phyloP scores from a whole-genome alignment of 2,329 filamentous ascomycete species.

The Exutisphaerella laricina region DNA sequence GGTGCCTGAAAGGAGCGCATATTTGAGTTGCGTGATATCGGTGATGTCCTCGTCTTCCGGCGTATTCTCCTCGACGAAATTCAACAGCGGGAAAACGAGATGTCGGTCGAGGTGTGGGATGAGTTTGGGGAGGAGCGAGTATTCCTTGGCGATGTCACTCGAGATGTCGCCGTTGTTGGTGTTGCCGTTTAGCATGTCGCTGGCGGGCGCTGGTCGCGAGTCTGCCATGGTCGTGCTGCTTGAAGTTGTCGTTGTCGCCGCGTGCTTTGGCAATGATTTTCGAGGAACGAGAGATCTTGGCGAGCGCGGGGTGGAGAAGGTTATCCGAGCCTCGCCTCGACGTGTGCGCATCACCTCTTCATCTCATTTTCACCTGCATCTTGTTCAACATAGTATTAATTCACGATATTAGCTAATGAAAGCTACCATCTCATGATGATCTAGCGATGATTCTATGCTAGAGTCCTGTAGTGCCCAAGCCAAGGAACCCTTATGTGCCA shows the following conservation, averaged over 20 bases:
- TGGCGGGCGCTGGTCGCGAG: constrained; percentile 5
- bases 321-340: too few relatives aligned
- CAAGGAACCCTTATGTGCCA: too few relatives aligned
- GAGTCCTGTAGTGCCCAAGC: too few relatives aligned
- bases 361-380: too few relatives aligned
- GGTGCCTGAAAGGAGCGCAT: constrained; percentile 88
- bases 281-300: too few relatives aligned
- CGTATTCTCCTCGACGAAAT: constrained; percentile 77
- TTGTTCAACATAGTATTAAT: too few relatives aligned
- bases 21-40: constrained; percentile 80
- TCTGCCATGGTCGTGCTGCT: constrained; percentile 8
- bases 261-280: too few relatives aligned
- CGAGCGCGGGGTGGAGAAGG: too few relatives aligned
- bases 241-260: constrained; percentile 2
- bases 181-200: constrained; percentile 8
- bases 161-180: constrained; percentile 33
- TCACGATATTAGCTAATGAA: too few relatives aligned
- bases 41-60: constrained; percentile 69
- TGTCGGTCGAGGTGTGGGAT: constrained; percentile 92
- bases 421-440: too few relatives aligned
- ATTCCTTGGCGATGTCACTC: constrained; percentile 53
- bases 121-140: constrained; percentile 81
- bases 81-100: constrained; percentile 91
- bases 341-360: too few relatives aligned
- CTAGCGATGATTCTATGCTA: too few relatives aligned